Evolutionary conservation across 1,139 yeast species (phyloP).

Genomic region (Sugiyamaella paludigena): DNA sequence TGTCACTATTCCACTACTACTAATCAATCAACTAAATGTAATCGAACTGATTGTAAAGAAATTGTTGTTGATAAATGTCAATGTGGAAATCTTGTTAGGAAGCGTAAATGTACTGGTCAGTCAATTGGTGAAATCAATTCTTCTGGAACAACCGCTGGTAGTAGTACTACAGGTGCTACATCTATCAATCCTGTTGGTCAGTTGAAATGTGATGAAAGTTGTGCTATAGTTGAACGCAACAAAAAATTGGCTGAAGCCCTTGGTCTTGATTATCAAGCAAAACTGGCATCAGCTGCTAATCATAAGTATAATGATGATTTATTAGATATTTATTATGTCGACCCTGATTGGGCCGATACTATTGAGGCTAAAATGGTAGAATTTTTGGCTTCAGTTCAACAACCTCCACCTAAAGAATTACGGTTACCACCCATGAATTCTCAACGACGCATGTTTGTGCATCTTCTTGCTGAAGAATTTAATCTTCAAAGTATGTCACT

Average conservation of each 20-base stretch:
- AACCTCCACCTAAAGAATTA: constrained; percentile 40
- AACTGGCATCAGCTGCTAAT: constrained; percentile 27
- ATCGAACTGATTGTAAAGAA: constrained; percentile 43
- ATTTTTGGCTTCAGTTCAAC: constrained; percentile 45
- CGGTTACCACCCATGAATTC: constrained; percentile 73
- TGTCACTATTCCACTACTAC: constrained; percentile 50
- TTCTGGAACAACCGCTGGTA: not conserved
- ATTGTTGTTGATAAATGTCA: constrained; percentile 52
- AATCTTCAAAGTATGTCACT: constrained; percentile 67
- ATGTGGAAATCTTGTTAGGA: constrained; percentile 57
- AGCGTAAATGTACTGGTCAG: constrained; percentile 21
- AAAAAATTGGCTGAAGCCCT: constrained; percentile 64
- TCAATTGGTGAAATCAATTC: constrained; percentile 1
- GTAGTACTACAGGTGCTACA: not conserved
- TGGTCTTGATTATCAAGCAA: constrained; percentile 33
- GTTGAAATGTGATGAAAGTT: constrained; percentile 67
- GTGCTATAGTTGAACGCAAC: constrained; percentile 61
- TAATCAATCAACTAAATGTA: constrained; percentile 48
- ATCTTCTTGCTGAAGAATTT: constrained; percentile 60
- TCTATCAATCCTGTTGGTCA: constrained; percentile 17
- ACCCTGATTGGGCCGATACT: constrained; percentile 38
- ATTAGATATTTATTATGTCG: constrained; percentile 31
- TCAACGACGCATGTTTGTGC: constrained; percentile 69
- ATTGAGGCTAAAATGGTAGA: constrained; percentile 54
- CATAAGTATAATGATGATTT: constrained; percentile 29